Evolutionary conservation across 2,329 filamentous ascomycete species (phyloP), one percentile per base, ranked within the genome.

Genomic region (Teratosphaeria pseudoeucalypti): DNA sequence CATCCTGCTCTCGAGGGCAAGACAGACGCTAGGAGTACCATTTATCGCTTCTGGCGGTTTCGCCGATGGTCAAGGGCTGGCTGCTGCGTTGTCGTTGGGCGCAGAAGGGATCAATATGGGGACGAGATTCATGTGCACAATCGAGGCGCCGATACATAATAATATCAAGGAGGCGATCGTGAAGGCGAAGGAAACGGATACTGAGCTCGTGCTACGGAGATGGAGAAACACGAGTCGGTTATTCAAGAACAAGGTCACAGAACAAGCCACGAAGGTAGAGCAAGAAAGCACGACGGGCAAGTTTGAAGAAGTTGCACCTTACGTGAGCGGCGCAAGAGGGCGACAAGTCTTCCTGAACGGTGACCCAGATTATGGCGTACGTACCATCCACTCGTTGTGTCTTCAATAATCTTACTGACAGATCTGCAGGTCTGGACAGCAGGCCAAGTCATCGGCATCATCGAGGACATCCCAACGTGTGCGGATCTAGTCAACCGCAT

Each of bases 31-130:
- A 43, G 82, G 43, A 10, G 84, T 95, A 10, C 94, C 94, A 0
- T 99, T 97, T 74, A 96, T 99, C 71, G 94, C 94, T 0, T 95
- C 89, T 1, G 94, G 94, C 59, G 94, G 94, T 1, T 97, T 99
- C 71, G 92, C 91, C 12, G 94, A 99, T 73, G 94, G 94, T 0
- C 85, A 95, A 69, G 94, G 94, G 3, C 82, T 99, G 23, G 94
- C 94, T 0, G 94, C 92, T 2, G 94, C 94, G 7, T 79, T 99
- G 67, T 87, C 87, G 49, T 82, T 99, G 12, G 94, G 94, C 39
- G 94, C 94, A 0, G 89, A 90, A 73, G 94, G 94, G 63, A 86
- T 97, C 77, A 99, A 99, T 77, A 99, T 99, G 94, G 94, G 94
- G 60, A 99, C 94, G 10, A 82, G 94, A 52, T 99, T 97, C 79